phyloP scores from a whole-genome alignment of 768 basidiomycete genomes.

The Psilocybe sp. region DNA sequence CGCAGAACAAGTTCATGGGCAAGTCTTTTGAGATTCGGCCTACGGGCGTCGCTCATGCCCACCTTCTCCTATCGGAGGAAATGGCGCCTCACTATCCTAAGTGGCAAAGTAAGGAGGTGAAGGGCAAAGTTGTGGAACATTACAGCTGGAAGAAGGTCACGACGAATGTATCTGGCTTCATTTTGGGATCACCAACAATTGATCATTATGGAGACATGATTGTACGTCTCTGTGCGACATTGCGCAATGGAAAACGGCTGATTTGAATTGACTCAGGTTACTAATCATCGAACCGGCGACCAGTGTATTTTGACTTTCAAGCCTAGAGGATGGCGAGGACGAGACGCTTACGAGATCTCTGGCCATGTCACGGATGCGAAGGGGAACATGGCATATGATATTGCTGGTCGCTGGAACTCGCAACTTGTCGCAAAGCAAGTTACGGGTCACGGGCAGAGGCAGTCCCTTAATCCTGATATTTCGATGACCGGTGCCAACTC shows the following conservation, averaged over 20 bases:
- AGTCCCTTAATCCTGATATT: conserved; percentile 66
- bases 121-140: conserved; percentile 76
- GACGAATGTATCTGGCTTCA: conserved; percentile 89
- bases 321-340: conserved; percentile 91
- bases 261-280: conserved; percentile 45
- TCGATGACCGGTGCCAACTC: conserved; percentile 44
- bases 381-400: conserved; percentile 75
- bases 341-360: conserved; percentile 89
- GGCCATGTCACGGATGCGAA: conserved; percentile 71
- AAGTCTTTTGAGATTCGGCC: conserved; percentile 96
- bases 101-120: conserved; percentile 35
- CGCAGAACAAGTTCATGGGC: conserved; percentile 95
- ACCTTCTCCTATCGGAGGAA: conserved; percentile 71
- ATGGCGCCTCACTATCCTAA: conserved; percentile 63
- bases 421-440: conserved; percentile 87
- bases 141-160: conserved; percentile 96
- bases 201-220: conserved; percentile 96
- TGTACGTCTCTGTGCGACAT: conserved; percentile 42
- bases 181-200: conserved; percentile 83
- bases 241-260: not conserved
- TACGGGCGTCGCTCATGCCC: conserved; percentile 90
- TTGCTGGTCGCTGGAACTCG: conserved; percentile 94
- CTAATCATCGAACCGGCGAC: conserved; percentile 89
- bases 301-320: conserved; percentile 91
- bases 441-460: conserved; percentile 35